Conservation (phyloP, 2,329 filamentous ascomycete genomes). For the Talaromyces islandicus region DNA sequence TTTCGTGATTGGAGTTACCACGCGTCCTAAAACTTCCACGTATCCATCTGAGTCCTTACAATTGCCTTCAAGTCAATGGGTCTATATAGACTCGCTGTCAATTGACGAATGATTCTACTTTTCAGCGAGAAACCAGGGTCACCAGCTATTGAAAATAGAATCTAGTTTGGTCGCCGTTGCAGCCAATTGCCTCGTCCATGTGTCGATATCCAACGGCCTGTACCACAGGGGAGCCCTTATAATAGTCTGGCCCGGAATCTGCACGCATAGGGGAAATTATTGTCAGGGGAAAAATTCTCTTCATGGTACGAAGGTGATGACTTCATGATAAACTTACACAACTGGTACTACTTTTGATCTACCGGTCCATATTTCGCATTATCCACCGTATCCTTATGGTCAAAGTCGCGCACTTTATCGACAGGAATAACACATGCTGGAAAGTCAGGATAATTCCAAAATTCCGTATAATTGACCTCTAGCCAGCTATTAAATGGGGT, state of each 20-base stretch:
- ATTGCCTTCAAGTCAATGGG: too few relatives aligned
- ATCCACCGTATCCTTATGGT: background rate
- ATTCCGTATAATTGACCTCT: background rate
- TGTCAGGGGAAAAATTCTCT: background rate
- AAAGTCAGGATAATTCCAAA: slow-evolving; percentile 8
- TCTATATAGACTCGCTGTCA: too few relatives aligned
- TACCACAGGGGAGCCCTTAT: background rate
- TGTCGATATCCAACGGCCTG: slow-evolving; percentile 7
- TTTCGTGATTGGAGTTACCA: too few relatives aligned
- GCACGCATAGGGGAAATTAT: background rate
- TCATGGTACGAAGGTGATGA: background rate
- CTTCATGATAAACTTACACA: background rate
- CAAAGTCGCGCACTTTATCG: slow-evolving; percentile 3
- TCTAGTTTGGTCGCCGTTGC: background rate
- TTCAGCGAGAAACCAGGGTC: background rate
- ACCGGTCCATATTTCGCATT: slow-evolving; percentile 6
- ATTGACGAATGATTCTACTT: background rate
- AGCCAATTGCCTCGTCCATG: slow-evolving; percentile 1
- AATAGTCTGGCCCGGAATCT: slow-evolving; percentile 4
- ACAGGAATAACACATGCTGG: slow-evolving; percentile 6
- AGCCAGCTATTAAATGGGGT: slow-evolving; percentile 41
- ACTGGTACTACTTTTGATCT: slow-evolving; percentile 2
- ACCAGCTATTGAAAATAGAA: background rate
- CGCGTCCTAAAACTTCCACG: too few relatives aligned
- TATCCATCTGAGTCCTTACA: too few relatives aligned